Base-by-base conservation (phyloP, 2,329 filamentous ascomycete genomes). In the Trichoderma hamatum region DNA sequence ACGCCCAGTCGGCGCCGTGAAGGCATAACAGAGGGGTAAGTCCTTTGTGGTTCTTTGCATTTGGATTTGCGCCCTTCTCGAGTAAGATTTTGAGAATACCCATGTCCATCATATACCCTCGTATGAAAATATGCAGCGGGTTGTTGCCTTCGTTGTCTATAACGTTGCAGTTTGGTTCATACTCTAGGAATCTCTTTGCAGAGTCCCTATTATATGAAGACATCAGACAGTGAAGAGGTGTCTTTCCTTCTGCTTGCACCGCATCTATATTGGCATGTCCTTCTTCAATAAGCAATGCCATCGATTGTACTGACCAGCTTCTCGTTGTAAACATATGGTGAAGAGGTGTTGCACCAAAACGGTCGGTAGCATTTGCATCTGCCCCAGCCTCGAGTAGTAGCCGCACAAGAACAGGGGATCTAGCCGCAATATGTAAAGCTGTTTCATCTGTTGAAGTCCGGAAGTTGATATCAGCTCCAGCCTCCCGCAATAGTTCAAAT, bases 231-330 rank as follows among this genome's bases (percentile, higher is more conserved):
- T 75, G 54, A 21, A 79, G 72, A 13, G 75, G 76, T 1, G 74
- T 76, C 9, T 36, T 56, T 10, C 75, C 74, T 36, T 72, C 54
- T 5, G 16, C 16, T 1, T 62, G 59, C 26, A 39, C 62, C 10
- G 71, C 68, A 52, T 79, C 75, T 39, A 78, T 69, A 24, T 76
- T 58, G 1, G 70, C 73, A 19, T 73, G 65, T 1, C 73, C 73
- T 2, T 71, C 49, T 30, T 76, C 69, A 6, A 78, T 54, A 0
- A 79, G 70, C 19, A 76, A 68, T 2, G 49, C 56, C 11, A 78
- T 30, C 6, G 67, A 68, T 3, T 75, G 71, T 10, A 26, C 26
- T 3, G 0, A 30, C 19, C 6, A 19, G 0, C 14, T 28, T 19
- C 28, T 2, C n/a, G 28, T 2, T 1, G 10, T 7, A 11, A 19